These are phyloP conservation scores for Candida railenensis DNA, from an alignment of 805 yeast species.

Conservation along the genomic window DNA sequence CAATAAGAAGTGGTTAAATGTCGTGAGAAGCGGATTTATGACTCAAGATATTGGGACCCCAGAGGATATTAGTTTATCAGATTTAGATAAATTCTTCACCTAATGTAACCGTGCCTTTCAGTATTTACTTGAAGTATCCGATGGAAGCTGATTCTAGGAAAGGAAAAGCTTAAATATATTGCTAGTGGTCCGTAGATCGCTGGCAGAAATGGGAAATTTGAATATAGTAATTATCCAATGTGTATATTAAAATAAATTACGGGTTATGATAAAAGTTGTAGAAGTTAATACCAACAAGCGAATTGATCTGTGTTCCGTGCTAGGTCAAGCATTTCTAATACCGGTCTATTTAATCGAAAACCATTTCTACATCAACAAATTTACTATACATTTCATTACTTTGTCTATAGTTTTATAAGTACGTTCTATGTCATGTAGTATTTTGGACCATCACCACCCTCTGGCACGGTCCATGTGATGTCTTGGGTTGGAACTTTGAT, in stretches of 20 bases:
- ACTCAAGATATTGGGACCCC: slow-evolving; percentile 78
- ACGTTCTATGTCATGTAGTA: slow-evolving; percentile 83
- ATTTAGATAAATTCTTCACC: slow-evolving; percentile 44
- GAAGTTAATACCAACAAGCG: too few species aligned
- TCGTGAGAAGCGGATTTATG: slow-evolving; percentile 73
- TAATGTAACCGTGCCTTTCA: neutral
- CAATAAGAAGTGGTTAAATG: slow-evolving; percentile 67
- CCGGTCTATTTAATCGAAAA: too few species aligned
- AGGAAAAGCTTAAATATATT: neutral
- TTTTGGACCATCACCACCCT: slow-evolving; percentile 99
- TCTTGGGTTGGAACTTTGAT: slow-evolving; percentile 95
- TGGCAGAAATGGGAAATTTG: slow-evolving; percentile 2
- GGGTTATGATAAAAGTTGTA: slow-evolving; percentile 1
- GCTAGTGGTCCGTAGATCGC: neutral
- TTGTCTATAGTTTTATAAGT: too few species aligned
- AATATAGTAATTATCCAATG: slow-evolving; percentile 2
- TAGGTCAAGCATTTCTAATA: too few species aligned
- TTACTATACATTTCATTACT: too few species aligned
- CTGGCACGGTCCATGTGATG: slow-evolving; percentile 96
- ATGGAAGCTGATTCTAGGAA: neutral
- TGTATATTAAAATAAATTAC: slow-evolving; percentile 4
- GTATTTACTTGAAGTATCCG: too few species aligned
- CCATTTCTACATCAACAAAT: too few species aligned
- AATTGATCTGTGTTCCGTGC: too few species aligned
- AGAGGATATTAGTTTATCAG: slow-evolving; percentile 73